A percentile compares a stretch with the other conserved stretches of the same genome.
Evolutionary conservation across 306 rosid species (phyloP).

Genomic region (Styphnolobium japonicum): DNA sequence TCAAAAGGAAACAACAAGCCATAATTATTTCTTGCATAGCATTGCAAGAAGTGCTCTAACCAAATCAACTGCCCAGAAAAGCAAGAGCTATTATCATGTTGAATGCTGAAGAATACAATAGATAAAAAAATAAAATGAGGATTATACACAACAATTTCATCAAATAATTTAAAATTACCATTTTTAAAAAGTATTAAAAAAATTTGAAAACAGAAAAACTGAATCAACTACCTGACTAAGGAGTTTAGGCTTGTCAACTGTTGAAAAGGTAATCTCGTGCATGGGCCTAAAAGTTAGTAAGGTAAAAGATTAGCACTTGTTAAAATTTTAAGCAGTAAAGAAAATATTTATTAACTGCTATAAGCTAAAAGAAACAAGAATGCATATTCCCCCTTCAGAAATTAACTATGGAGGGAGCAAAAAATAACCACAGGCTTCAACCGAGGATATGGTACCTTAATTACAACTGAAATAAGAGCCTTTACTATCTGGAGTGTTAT

Average conservation of each 20-base stretch:
- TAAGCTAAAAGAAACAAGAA: conserved; percentile 7
- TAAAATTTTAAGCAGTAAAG: conserved; percentile 13
- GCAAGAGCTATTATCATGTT: conserved; percentile 7
- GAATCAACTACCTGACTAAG: conserved; percentile 86
- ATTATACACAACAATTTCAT: conserved; percentile 5
- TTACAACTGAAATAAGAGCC: neutral
- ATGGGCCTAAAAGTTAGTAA: conserved; percentile 65
- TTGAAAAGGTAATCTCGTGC: conserved; percentile 98
- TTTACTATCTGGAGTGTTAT: neutral
- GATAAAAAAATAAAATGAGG: conserved; percentile 2
- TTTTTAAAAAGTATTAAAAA: neutral
- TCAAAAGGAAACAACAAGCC: conserved; percentile 5
- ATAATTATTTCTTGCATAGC: conserved; percentile 15
- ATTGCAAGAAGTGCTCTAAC: conserved; percentile 20
- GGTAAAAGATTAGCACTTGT: conserved; percentile 17
- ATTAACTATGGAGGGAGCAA: neutral
- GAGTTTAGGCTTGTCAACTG: conserved; percentile 89
- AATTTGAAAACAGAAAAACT: neutral
- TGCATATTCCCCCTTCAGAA: neutral
- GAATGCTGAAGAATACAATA: conserved; percentile 15
- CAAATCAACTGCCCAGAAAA: conserved; percentile 16
- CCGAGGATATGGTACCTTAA: neutral
- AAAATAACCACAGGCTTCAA: neutral
- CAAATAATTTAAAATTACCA: conserved; percentile 1
- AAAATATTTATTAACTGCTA: neutral